These are phyloP conservation scores for Sicyos baderoa DNA, from an alignment of 306 rosid genomes.

Conservation along the genomic window DNA sequence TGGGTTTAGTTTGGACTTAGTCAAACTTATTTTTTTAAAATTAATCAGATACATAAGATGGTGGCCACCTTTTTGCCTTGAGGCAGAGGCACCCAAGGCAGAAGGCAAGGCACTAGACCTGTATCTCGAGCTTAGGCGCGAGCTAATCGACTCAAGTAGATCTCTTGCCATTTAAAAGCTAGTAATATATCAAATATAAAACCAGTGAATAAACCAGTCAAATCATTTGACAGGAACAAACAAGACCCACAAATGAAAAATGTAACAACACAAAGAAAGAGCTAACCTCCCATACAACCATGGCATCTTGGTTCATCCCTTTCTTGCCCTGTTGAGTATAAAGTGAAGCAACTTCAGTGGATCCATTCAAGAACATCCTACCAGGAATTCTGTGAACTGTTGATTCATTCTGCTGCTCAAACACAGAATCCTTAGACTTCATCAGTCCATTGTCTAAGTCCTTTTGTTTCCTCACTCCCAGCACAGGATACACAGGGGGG, in stretches of 20 bases:
- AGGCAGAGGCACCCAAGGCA: too few species aligned
- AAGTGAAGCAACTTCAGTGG: conserved; percentile 55
- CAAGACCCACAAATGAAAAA: background rate
- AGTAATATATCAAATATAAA: background rate
- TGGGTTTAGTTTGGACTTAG: too few species aligned
- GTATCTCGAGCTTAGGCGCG: too few species aligned
- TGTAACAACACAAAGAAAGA: conserved; percentile 14
- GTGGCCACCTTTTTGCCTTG: too few species aligned
- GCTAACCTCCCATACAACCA: conserved; percentile 95
- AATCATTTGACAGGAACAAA: background rate
- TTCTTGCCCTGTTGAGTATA: conserved; percentile 91
- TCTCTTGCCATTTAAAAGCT: background rate
- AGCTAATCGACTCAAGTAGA: too few species aligned
- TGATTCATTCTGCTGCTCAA: conserved; percentile 66
- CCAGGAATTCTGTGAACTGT: conserved; percentile 66
- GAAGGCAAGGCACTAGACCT: too few species aligned
- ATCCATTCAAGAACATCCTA: conserved; percentile 70
- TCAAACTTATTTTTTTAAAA: too few species aligned
- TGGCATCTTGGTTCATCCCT: conserved; percentile 94
- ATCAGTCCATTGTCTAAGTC: conserved; percentile 30
- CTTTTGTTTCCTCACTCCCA: conserved; percentile 31
- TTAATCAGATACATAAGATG: too few species aligned
- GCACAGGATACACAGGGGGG: conserved; percentile 37
- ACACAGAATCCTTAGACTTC: conserved; percentile 48
- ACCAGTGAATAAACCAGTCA: background rate